A percentile compares a stretch with the other conserved stretches of the same genome.
These are phyloP conservation scores for Coemansia sp. DNA, from an alignment of 192 early-diverging fungal genomes.

Conservation along the genomic window DNA sequence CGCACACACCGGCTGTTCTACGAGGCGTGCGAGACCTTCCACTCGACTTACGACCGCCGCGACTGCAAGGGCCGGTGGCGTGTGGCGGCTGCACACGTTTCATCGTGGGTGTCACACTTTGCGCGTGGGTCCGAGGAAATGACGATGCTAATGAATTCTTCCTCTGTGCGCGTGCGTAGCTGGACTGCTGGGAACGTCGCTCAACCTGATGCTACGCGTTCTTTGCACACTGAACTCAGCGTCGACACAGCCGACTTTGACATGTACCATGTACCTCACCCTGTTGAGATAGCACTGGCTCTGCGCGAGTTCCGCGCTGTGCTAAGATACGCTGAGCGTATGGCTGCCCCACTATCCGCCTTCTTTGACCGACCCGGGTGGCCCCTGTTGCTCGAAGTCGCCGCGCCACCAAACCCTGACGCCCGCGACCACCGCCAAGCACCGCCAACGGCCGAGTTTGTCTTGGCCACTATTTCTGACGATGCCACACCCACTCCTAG, in stretches of 20 bases:
- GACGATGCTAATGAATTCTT: conserved; percentile 40
- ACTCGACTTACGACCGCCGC: conserved; percentile 37
- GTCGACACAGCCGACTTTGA: conserved; percentile 55
- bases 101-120: conserved; percentile 55
- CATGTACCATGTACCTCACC: conserved; percentile 31
- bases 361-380: conserved; percentile 46
- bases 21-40: conserved; percentile 49
- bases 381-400: conserved; percentile 46
- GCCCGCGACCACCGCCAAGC: conserved; percentile 3
- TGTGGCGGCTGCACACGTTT: conserved; percentile 41
- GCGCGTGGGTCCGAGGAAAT: conserved; percentile 50
- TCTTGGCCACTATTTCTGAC: conserved; percentile 49
- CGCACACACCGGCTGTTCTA: conserved; percentile 56
- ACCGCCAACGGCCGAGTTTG: conserved; percentile 37
- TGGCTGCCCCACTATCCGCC: conserved; percentile 41
- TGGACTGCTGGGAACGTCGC: conserved; percentile 39
- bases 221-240: conserved; percentile 47
- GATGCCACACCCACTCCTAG: conserved; percentile 10
- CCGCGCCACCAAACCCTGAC: background rate
- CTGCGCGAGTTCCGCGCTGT: conserved; percentile 54
- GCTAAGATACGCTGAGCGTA: conserved; percentile 52
- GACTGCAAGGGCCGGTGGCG: conserved; percentile 52
- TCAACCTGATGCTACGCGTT: conserved; percentile 28
- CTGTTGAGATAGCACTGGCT: conserved; percentile 51
- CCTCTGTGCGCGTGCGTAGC: conserved; percentile 39